Evolutionary conservation across 495 filamentous ascomycete genomes (phyloP), one percentile per base, ranked within the genome.

Genomic region (Trichocladium antarcticum): DNA sequence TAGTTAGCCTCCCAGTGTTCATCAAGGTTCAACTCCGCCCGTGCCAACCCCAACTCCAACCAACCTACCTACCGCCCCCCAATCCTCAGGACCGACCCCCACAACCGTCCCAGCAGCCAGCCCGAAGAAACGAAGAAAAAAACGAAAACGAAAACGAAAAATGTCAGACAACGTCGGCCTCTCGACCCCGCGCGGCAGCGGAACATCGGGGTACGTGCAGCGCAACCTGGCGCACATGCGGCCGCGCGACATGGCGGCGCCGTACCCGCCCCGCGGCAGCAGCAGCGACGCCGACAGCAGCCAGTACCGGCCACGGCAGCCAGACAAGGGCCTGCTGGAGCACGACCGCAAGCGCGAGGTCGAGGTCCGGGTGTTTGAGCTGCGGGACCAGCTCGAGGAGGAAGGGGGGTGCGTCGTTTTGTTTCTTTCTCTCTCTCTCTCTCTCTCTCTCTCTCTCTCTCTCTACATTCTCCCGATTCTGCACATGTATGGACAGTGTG

Each of bases 151-250:
- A 16, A 16, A 5, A 14, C 12, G 19, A 27, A 53, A n/a, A 42
- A 98, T 97, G 92, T 90, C 90, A 48, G 89, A 88, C 51, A 99
- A 99, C 74, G 93, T 99, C 68, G 93, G 93, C 52, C 88, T 99
- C 60, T 75, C 84, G 44, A 99, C 93, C 17, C 93, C 93, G 6
- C 85, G 93, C 53, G 93, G 93, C 49, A 88, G 81, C 57, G 92
- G 92, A 47, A 99, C 93, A 51, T 95, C 87, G 4, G 93, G 93
- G 61, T 97, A 96, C 70, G 89, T 99, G 45, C 90, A 96, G 62
- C 85, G 86, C 60, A 99, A 97, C 70, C 76, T 82, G 49, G 90
- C 93, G 7, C 81, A 92, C 70, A 78, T 93, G 45, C 81, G 76
- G 55, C 87, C 84, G 10, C 89, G 89, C 69, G 78, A 83, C 58